A percentile compares a stretch with the other conserved stretches of the same genome.
phyloP scores from a whole-genome alignment of 257 asterid species.

The Solanum sparsipilum region DNA sequence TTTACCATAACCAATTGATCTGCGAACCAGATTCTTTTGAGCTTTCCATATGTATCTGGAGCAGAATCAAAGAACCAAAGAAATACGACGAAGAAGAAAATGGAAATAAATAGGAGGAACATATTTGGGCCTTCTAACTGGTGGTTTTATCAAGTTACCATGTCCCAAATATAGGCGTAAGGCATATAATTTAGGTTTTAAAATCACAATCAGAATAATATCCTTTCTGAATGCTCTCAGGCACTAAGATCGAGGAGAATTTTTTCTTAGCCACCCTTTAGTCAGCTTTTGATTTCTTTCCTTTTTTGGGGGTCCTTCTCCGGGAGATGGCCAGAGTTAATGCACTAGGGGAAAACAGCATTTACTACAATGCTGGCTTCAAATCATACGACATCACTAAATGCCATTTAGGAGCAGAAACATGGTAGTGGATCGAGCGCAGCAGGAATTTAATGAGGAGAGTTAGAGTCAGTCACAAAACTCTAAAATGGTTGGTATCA shows the following conservation, averaged over 20 bases:
- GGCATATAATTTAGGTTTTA: neutral
- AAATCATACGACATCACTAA: neutral
- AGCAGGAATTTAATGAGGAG: neutral
- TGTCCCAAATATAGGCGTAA: neutral
- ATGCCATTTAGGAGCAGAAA: neutral
- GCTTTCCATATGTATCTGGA: neutral
- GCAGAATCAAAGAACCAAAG: neutral
- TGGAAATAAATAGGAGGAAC: neutral
- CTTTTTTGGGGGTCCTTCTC: neutral
- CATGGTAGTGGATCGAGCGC: neutral
- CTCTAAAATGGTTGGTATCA: neutral
- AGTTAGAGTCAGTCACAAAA: neutral
- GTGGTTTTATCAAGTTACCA: neutral
- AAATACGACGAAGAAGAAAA: neutral
- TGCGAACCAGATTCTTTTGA: neutral
- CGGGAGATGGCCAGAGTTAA: neutral
- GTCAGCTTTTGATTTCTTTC: neutral
- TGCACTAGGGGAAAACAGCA: neutral
- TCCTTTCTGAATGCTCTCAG: no score
- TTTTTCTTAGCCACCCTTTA: no score
- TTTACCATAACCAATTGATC: neutral
- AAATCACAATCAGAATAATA: neutral
- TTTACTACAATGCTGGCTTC: neutral
- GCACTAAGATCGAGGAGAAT: no score
- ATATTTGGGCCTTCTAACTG: neutral